Conservation (phyloP, 495 filamentous ascomycete species). For the Annulohypoxylon stygium region DNA sequence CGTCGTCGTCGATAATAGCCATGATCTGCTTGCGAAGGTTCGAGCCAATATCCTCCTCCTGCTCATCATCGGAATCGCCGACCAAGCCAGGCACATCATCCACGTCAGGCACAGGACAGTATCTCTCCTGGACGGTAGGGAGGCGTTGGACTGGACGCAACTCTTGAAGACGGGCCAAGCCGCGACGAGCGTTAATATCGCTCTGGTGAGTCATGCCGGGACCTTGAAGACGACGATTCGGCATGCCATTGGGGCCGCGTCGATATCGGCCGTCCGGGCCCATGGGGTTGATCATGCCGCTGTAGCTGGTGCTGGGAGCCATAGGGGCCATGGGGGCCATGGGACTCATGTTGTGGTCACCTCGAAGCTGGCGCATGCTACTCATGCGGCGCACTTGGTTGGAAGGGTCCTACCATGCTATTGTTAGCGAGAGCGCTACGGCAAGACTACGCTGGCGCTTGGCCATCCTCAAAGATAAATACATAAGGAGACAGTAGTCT, state of each 20-base stretch:
- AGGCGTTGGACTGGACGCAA: not conserved
- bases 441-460: not conserved
- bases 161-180: not conserved
- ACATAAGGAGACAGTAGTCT: not conserved
- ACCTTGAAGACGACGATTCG: not conserved
- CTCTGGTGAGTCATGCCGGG: not conserved
- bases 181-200: not conserved
- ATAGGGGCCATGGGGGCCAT: not conserved
- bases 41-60: not conserved
- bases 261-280: not conserved
- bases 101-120: not conserved
- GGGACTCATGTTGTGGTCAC: not conserved
- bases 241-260: not conserved
- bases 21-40: too few species aligned
- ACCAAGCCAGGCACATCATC: not conserved
- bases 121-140: not conserved
- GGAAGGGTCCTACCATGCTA: not conserved
- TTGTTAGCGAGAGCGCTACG: slow-evolving; percentile 16
- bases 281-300: not conserved
- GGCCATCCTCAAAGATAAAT: not conserved
- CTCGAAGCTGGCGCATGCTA: not conserved
- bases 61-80: not conserved
- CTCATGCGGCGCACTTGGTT: not conserved
- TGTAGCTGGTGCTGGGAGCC: not conserved
- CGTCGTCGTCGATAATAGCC: too few species aligned